A percentile compares a stretch with the other conserved stretches of the same genome.
These are phyloP conservation scores for Acanthamoeba castellanii DNA, from an alignment of 208 protist species.

Conservation along the genomic window DNA sequence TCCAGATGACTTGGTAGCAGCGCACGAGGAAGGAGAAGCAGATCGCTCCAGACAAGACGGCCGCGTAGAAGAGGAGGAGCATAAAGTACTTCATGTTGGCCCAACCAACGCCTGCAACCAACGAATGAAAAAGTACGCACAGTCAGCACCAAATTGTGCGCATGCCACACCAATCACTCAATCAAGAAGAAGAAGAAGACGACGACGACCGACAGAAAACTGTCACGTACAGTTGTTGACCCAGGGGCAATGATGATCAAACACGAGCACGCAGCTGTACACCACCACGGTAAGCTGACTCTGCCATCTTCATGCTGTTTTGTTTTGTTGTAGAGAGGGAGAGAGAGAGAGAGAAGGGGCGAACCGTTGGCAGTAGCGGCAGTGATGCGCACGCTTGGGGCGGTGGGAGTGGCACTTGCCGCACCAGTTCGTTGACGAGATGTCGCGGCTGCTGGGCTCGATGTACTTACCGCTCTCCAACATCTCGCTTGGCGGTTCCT, in stretches of 20 bases:
- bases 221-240: not conserved
- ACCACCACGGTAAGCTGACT: not conserved
- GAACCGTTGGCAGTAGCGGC: conserved; percentile 12
- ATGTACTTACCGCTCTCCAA: not conserved
- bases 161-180: not conserved
- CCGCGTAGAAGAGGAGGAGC: conserved; percentile 10
- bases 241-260: conserved; percentile 20
- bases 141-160: not conserved
- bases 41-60: not conserved
- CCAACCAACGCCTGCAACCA: not conserved
- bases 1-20: conserved; percentile 10
- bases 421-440: not conserved
- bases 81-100: conserved; percentile 24
- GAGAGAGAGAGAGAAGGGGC: not conserved
- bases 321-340: not conserved
- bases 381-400: not conserved
- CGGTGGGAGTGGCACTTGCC: conserved; percentile 22
- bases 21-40: conserved; percentile 3
- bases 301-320: not conserved
- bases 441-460: not conserved
- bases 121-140: too few relatives aligned
- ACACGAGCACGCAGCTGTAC: not conserved
- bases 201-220: not conserved
- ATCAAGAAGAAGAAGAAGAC: not conserved
- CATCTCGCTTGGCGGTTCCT: conserved; percentile 6